A percentile compares a stretch with the other conserved stretches of the same genome.
Evolutionary conservation across 805 yeast species (phyloP).

Genomic region (Yamadazyma paraphyllophila): DNA sequence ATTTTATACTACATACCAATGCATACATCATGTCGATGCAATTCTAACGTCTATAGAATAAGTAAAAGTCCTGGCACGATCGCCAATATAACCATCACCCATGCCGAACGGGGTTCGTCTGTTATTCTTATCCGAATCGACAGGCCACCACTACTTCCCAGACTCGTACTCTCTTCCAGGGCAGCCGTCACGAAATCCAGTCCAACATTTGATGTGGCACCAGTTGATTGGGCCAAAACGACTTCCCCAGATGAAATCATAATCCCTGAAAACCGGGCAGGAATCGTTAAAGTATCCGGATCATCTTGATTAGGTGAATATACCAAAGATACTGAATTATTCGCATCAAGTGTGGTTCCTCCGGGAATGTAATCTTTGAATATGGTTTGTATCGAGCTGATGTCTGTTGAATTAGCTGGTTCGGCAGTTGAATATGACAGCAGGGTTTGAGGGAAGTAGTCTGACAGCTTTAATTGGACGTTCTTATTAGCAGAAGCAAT

Average conservation of each 20-base stretch:
- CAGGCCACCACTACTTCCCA: background rate
- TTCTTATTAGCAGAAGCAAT: constrained; percentile 47
- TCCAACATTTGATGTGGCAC: background rate
- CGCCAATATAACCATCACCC: background rate
- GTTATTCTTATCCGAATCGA: background rate
- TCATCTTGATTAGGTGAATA: constrained; percentile 6
- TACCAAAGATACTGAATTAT: constrained; percentile 4
- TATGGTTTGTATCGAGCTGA: constrained; percentile 9
- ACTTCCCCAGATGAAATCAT: constrained; percentile 28
- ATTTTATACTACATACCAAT: no score
- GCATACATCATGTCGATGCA: background rate
- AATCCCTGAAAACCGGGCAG: constrained; percentile 16
- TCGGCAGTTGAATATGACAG: background rate
- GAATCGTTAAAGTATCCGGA: constrained; percentile 9
- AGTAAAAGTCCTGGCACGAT: background rate
- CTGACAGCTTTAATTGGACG: constrained; percentile 11
- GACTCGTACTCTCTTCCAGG: background rate
- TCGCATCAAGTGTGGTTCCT: constrained; percentile 7
- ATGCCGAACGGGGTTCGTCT: background rate
- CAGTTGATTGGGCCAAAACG: constrained; percentile 16
- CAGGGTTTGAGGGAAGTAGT: constrained; percentile 6
- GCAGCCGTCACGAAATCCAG: constrained; percentile 4
- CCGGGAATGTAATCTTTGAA: constrained; percentile 11
- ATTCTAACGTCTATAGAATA: background rate
- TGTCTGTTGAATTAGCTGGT: background rate